phyloP scores from a whole-genome alignment of 2,329 filamentous ascomycete genomes.

The Clarireedia monteithiana region DNA sequence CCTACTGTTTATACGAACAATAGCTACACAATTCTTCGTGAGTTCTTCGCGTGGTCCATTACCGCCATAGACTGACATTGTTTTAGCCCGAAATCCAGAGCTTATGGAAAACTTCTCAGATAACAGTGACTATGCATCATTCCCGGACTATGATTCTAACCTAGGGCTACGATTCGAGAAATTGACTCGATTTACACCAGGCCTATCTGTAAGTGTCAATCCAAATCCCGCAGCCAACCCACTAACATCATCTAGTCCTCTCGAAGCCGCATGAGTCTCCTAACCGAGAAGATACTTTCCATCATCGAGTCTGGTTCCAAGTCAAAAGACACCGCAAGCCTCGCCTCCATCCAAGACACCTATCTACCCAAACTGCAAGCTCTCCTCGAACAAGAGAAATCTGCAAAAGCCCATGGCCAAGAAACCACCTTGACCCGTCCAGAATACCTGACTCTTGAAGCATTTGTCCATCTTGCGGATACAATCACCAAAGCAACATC shows the following conservation, averaged over 20 bases:
- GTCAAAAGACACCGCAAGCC: not conserved
- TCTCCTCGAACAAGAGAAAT: not conserved
- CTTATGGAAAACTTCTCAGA: conserved; percentile 15
- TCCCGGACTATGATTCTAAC: conserved; percentile 27
- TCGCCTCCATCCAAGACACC: not conserved
- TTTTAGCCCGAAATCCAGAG: conserved; percentile 4
- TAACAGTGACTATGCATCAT: conserved; percentile 26
- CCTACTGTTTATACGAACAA: conserved; percentile 11
- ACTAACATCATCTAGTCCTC: conserved; percentile 17
- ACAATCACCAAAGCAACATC: conserved; percentile 15
- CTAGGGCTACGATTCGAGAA: conserved; percentile 19
- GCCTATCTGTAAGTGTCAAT: conserved; percentile 19
- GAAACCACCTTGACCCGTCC: conserved; percentile 13
- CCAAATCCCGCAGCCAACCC: not conserved
- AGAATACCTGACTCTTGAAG: conserved; percentile 16
- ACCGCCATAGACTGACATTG: not conserved
- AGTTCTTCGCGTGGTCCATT: conserved; percentile 2
- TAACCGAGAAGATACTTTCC: conserved; percentile 17
- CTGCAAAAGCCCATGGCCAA: not conserved
- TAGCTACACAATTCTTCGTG: conserved; percentile 26
- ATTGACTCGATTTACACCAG: conserved; percentile 20
- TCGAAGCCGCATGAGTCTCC: conserved; percentile 17
- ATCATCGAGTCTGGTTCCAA: conserved; percentile 10
- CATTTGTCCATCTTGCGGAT: conserved; percentile 16
- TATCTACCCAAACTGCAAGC: not conserved